Evolutionary conservation across 495 filamentous ascomycete species (phyloP).

Genomic region (Choiromyces venosus): DNA sequence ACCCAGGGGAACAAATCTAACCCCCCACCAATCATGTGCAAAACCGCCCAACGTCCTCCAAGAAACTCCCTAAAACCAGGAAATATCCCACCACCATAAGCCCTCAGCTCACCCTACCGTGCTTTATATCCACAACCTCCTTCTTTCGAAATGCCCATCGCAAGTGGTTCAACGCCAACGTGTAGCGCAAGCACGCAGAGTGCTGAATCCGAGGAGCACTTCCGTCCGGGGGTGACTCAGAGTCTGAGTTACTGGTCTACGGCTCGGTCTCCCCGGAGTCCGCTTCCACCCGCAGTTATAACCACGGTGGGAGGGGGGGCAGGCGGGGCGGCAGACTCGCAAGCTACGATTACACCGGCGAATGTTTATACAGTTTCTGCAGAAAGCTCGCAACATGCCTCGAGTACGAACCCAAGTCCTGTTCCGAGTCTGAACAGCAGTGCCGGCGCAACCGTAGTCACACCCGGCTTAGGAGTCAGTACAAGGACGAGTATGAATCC

Average conservation of each 20-base stretch:
- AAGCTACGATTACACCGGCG: constrained; percentile 25
- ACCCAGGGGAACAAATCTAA: background rate
- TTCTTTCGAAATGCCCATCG: constrained; percentile 19
- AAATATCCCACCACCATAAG: background rate
- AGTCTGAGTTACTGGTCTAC: constrained; percentile 21
- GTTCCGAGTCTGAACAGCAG: background rate
- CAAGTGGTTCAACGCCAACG: constrained; percentile 26
- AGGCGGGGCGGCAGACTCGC: background rate
- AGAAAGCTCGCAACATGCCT: background rate
- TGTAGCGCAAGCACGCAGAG: constrained; percentile 23
- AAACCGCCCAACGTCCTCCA: background rate
- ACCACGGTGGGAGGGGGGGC: background rate
- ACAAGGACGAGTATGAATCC: background rate
- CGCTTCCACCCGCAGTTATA: constrained; percentile 20
- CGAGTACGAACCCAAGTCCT: background rate
- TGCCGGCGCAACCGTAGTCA: background rate
- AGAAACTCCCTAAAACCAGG: background rate
- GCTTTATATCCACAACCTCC: background rate
- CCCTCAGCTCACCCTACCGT: background rate
- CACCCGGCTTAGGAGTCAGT: background rate
- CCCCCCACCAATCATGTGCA: background rate
- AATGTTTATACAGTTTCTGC: background rate
- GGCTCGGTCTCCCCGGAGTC: constrained; percentile 8
- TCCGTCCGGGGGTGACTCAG: constrained; percentile 12
- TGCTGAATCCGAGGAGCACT: constrained; percentile 20